A percentile compares a stretch with the other conserved stretches of the same genome.
Evolutionary conservation across 208 protist species (phyloP).

Genomic region (Trypanosoma avium): DNA sequence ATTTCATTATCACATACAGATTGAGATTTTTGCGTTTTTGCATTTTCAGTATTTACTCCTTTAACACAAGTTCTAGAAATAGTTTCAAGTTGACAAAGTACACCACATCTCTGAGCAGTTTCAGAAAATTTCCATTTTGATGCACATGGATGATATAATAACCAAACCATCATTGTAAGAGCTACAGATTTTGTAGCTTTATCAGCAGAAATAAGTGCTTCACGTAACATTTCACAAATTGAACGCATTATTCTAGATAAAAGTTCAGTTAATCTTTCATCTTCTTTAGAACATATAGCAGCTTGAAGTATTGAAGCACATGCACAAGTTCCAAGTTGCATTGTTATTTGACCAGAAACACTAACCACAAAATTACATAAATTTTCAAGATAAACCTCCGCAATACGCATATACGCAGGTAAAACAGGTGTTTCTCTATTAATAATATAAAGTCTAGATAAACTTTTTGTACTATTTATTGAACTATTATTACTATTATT

Average conservation of each 20-base stretch:
- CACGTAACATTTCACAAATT: conserved; percentile 82
- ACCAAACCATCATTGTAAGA: conserved; percentile 86
- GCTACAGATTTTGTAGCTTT: conserved; percentile 79
- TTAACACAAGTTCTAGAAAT: not conserved
- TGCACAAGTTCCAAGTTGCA: conserved; percentile 75
- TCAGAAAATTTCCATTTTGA: conserved; percentile 48
- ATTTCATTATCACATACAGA: not conserved
- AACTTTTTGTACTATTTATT: too few relatives aligned
- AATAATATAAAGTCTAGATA: conserved; percentile 21
- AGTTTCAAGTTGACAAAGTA: conserved; percentile 52
- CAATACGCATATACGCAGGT: conserved; percentile 47
- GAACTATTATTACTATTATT: too few relatives aligned
- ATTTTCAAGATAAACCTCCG: conserved; percentile 64
- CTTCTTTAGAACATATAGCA: conserved; percentile 31
- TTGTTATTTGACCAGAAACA: conserved; percentile 71
- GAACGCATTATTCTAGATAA: conserved; percentile 58
- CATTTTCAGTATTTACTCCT: not conserved
- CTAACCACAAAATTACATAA: conserved; percentile 66
- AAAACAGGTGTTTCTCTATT: conserved; percentile 46
- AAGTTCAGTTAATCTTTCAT: conserved; percentile 22
- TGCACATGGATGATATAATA: conserved; percentile 55
- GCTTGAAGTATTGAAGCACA: conserved; percentile 83
- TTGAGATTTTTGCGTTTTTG: not conserved
- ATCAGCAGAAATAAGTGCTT: conserved; percentile 63
- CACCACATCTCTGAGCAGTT: conserved; percentile 62